These are phyloP conservation scores for Camelina sativa DNA, from an alignment of 345 rosid genomes.

Conservation along the genomic window DNA sequence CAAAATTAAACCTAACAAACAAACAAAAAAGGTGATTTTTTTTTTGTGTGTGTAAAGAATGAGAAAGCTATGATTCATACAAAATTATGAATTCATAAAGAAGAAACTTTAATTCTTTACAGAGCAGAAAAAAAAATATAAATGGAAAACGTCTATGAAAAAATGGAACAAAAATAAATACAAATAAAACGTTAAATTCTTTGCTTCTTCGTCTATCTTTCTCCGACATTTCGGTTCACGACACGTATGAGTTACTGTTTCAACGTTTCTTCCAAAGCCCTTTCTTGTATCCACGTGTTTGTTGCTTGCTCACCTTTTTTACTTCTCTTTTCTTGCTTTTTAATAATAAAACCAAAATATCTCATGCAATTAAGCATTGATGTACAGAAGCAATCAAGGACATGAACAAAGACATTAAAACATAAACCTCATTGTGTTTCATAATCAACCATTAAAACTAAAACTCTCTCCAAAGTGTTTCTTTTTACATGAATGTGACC, in stretches of 20 bases:
- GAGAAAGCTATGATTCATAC: slow-evolving; percentile 22
- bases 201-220: slow-evolving; percentile 22
- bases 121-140: slow-evolving; percentile 26
- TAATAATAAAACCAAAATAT: slow-evolving; percentile 24
- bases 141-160: slow-evolving; percentile 55
- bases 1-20: slow-evolving; percentile 22
- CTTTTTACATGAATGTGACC: not conserved
- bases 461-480: not conserved
- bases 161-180: slow-evolving; percentile 38
- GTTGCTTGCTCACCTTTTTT: not conserved
- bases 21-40: slow-evolving; percentile 16
- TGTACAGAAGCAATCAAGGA: not conserved
- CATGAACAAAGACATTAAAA: too few relatives aligned
- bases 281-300: slow-evolving; percentile 37
- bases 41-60: slow-evolving; percentile 5
- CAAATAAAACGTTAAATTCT: slow-evolving; percentile 46
- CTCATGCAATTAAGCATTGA: slow-evolving; percentile 23
- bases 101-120: slow-evolving; percentile 39
- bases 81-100: slow-evolving; percentile 7
- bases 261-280: slow-evolving; percentile 35
- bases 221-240: slow-evolving; percentile 33
- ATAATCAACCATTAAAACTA: not conserved
- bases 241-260: slow-evolving; percentile 41
- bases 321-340: slow-evolving; percentile 14
- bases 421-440: not conserved